Conservation (phyloP, 495 filamentous ascomycete species). For the Evansstolkia leycettana region DNA sequence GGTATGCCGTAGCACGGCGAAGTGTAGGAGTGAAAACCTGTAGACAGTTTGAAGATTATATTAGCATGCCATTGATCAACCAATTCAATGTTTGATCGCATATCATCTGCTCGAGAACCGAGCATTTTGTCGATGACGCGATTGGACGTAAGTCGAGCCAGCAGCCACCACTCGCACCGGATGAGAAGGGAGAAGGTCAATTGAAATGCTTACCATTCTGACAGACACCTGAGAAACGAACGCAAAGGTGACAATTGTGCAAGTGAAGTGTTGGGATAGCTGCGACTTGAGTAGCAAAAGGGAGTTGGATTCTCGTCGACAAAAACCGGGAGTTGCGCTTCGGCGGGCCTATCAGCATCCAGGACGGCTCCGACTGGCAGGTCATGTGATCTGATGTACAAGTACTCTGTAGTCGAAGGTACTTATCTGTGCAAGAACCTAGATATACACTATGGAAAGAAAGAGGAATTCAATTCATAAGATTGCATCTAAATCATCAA, state of each 20-base stretch:
- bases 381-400: conserved; percentile 12
- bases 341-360: conserved; percentile 17
- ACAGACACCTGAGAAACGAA: conserved; percentile 4
- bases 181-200: not conserved
- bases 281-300: not conserved
- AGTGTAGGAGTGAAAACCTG: conserved; percentile 31
- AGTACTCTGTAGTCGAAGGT: too few species aligned
- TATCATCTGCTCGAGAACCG: not conserved
- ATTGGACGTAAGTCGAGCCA: conserved; percentile 1
- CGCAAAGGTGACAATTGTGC: conserved; percentile 15
- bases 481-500: too few species aligned
- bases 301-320: conserved; percentile 17
- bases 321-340: conserved; percentile 24
- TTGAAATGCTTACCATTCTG: conserved; percentile 20
- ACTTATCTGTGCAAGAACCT: too few species aligned
- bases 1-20: conserved; percentile 30
- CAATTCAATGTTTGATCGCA: not conserved
- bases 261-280: conserved; percentile 15
- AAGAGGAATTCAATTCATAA: too few species aligned
- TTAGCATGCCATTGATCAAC: conserved; percentile 14
- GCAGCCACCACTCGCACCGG: not conserved
- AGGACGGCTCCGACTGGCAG: not conserved
- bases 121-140: conserved; percentile 3
- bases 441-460: too few species aligned
- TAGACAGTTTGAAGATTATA: not conserved